Evolutionary conservation across 805 yeast species (phyloP), one percentile per base, ranked within the genome.

Genomic region (Lipomyces chichibuensis): DNA sequence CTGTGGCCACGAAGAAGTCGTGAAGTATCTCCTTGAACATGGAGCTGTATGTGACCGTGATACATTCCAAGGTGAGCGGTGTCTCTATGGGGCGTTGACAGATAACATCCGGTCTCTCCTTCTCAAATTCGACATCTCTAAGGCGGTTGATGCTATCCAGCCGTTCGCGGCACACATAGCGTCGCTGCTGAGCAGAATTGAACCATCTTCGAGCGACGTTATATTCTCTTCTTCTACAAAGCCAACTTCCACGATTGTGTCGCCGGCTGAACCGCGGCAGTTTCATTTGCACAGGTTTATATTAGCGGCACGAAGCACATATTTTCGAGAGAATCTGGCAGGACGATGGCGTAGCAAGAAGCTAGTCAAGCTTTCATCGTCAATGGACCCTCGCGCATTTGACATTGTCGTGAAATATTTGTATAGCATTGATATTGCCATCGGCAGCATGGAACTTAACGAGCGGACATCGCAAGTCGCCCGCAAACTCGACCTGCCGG

Each of bases 21-120:
- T 90, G n/a, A 80, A 79, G 62, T 75, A 87, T 59, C 77, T 90
- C 27, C 78, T 90, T 9, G 81, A 84, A 57, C 78, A 86, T 57
- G 96, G 96, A 7, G 92, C 95, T 0, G 81, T 86, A 7, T 89
- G 94, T 75, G 93, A 89, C 75, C 82, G 91, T 73, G 94, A 90
- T 74, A 87, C 92, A n/a, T 87, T 87, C 73, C 90, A 89, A 75
- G 95, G 96, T 2, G 91, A 88, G 13, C 81, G 90, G 56, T 89
- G 94, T 71, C 81, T 90, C 1, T 89, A 90, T 73, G 95, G 93
- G 1, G 95, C 96, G 0, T 77, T 90, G 64, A 90, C 84, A 20
- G 92, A 89, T 74, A 75, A 80, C 3, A 90, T 90, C 33, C 77
- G 92, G 57, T 82, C 84, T 53, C 75, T 88, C 25, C 77, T 90